Evolutionary conservation across 2,329 filamentous ascomycete species (phyloP).

Genomic region (Diplocarpon rosae): DNA sequence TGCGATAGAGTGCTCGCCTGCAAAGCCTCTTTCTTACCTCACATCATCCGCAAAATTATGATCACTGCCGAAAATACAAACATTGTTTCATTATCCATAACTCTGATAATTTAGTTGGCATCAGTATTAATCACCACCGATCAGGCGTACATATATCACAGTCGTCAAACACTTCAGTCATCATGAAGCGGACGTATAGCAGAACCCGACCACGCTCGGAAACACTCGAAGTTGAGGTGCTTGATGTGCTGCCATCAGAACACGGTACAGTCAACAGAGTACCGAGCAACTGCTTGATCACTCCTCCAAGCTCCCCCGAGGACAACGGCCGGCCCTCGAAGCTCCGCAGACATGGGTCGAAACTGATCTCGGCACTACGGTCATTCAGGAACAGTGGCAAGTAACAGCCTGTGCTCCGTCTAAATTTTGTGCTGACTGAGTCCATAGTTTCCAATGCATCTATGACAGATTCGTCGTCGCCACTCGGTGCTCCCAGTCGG

Average conservation of each 20-base stretch:
- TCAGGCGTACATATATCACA: no score
- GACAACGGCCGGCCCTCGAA: conserved; percentile 27
- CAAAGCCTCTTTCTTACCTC: neutral
- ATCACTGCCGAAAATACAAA: neutral
- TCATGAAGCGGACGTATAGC: conserved; percentile 18
- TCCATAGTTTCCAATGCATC: conserved; percentile 14
- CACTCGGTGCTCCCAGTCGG: conserved; percentile 4
- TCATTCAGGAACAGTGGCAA: conserved; percentile 32
- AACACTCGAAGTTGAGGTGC: neutral
- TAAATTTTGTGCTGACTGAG: conserved; percentile 1
- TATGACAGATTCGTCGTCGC: conserved; percentile 4
- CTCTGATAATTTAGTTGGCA: neutral
- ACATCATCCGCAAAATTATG: neutral
- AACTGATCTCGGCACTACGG: conserved; percentile 32
- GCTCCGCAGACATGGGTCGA: conserved; percentile 32
- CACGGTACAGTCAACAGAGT: conserved; percentile 4
- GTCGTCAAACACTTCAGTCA: neutral
- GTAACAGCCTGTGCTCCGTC: neutral
- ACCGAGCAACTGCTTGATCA: conserved; percentile 12
- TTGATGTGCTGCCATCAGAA: conserved; percentile 1
- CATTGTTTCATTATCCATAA: conserved; percentile 6
- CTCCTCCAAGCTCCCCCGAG: conserved; percentile 19
- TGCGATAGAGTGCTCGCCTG: neutral
- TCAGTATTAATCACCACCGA: no score
- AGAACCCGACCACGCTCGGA: conserved; percentile 5